Percentiles rank a stretch among this genome's conserved stretches.
phyloP scores from a whole-genome alignment of 2,329 filamentous ascomycete genomes.

The Fusarium sororula region DNA sequence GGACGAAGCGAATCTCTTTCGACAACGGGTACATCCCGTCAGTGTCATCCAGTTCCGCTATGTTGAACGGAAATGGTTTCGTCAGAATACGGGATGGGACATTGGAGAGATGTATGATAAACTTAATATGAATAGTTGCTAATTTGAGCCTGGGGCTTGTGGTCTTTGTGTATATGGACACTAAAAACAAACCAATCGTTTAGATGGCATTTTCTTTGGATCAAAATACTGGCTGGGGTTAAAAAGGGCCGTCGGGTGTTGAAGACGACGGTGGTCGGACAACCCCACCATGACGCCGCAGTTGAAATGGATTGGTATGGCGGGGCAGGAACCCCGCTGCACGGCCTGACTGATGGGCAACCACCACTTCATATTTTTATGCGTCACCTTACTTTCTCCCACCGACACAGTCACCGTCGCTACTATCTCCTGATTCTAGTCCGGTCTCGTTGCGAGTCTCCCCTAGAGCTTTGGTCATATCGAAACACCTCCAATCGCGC shows the following conservation, averaged over 20 bases:
- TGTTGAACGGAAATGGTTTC: not conserved
- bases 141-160: not conserved
- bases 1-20: constrained; percentile 9
- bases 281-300: constrained; percentile 39
- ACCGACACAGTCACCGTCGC: constrained; percentile 35
- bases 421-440: constrained; percentile 30
- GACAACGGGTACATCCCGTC: constrained; percentile 18
- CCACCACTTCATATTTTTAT: constrained; percentile 36
- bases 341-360: constrained; percentile 16
- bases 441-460: constrained; percentile 1
- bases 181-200: not conserved
- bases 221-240: not conserved
- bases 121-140: constrained; percentile 24
- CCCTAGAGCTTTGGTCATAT: constrained; percentile 2
- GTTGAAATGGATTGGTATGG: constrained; percentile 17
- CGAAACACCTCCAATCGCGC: constrained; percentile 3
- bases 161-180: not conserved
- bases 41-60: not conserved
- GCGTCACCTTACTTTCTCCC: constrained; percentile 36
- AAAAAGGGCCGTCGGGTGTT: not conserved
- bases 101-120: constrained; percentile 26
- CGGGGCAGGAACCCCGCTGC: constrained; percentile 40
- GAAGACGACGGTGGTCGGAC: not conserved
- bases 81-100: constrained; percentile 16
- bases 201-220: not conserved